Conservation (phyloP, 331 rosid genomes). For the Rhamnella rubrinervis region DNA sequence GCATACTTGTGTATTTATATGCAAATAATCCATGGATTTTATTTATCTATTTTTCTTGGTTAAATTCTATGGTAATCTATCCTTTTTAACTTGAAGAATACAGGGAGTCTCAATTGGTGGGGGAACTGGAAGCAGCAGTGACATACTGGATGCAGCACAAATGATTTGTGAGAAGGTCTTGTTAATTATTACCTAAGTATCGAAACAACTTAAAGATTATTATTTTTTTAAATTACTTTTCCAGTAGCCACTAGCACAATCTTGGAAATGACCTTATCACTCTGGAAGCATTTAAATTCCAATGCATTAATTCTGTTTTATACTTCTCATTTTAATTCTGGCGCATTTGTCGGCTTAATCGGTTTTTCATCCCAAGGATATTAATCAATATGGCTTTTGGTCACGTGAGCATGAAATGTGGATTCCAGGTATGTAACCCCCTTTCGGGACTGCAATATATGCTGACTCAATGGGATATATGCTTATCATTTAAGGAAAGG, state of each 20-base stretch:
- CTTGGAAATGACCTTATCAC: slow-evolving; percentile 1
- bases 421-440: slow-evolving; percentile 65
- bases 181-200: slow-evolving; percentile 14
- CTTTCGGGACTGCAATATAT: slow-evolving; percentile 21
- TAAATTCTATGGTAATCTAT: slow-evolving; percentile 10
- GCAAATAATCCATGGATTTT: slow-evolving; percentile 6
- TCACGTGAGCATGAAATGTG: slow-evolving; percentile 95
- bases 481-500: not conserved
- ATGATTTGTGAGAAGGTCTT: slow-evolving; percentile 82
- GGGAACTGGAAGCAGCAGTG: slow-evolving; percentile 88
- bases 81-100: slow-evolving; percentile 32
- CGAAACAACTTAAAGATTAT: slow-evolving; percentile 6
- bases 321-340: slow-evolving; percentile 25
- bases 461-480: slow-evolving; percentile 4
- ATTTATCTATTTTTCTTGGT: slow-evolving; percentile 6
- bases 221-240: slow-evolving; percentile 14
- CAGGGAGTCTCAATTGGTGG: slow-evolving; percentile 97
- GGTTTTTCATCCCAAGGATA: slow-evolving; percentile 91
- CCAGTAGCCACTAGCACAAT: slow-evolving; percentile 9
- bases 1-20: slow-evolving; percentile 1
- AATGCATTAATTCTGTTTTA: not conserved
- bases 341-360: slow-evolving; percentile 94
- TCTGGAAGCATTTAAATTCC: slow-evolving; percentile 9
- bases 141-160: slow-evolving; percentile 80
- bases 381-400: slow-evolving; percentile 97